phyloP scores from a whole-genome alignment of 441 rosid genomes.

The Bocquillonia castaneifolia region DNA sequence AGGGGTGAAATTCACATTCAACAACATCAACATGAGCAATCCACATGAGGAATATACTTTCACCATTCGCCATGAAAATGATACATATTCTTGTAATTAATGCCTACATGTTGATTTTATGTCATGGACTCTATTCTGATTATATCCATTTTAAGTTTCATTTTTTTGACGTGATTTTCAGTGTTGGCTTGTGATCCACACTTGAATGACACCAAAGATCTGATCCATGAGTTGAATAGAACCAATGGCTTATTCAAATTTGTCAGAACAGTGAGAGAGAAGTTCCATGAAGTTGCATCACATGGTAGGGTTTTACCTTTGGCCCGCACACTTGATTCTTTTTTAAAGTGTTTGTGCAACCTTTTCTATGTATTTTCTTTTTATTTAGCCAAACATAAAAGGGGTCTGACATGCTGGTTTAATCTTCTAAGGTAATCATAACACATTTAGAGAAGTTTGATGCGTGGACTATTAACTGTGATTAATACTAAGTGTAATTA shows the following conservation, averaged over 20 bases:
- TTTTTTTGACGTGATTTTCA: constrained; percentile 29
- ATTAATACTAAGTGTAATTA: constrained; percentile 10
- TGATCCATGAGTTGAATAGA: constrained; percentile 53
- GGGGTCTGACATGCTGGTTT: not conserved
- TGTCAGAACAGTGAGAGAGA: constrained; percentile 64
- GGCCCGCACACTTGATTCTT: constrained; percentile 8
- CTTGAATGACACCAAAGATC: constrained; percentile 46
- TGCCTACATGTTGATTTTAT: not conserved
- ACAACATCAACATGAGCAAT: constrained; percentile 43
- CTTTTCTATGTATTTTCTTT: not conserved
- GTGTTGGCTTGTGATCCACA: constrained; percentile 78
- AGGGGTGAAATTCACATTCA: constrained; percentile 83
- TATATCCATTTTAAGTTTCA: not conserved
- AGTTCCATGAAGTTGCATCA: constrained; percentile 50
- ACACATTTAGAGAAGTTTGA: constrained; percentile 5
- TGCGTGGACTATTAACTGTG: not conserved
- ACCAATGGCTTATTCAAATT: constrained; percentile 66
- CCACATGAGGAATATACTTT: constrained; percentile 49
- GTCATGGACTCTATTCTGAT: constrained; percentile 2
- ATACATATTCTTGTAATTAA: constrained; percentile 57
- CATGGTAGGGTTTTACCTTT: constrained; percentile 34
- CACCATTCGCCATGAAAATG: constrained; percentile 61
- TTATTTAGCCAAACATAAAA: not conserved
- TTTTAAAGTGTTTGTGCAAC: not conserved
- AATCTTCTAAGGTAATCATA: no score